phyloP scores from a whole-genome alignment of 768 basidiomycete species.

The Suillus ampliporus region DNA sequence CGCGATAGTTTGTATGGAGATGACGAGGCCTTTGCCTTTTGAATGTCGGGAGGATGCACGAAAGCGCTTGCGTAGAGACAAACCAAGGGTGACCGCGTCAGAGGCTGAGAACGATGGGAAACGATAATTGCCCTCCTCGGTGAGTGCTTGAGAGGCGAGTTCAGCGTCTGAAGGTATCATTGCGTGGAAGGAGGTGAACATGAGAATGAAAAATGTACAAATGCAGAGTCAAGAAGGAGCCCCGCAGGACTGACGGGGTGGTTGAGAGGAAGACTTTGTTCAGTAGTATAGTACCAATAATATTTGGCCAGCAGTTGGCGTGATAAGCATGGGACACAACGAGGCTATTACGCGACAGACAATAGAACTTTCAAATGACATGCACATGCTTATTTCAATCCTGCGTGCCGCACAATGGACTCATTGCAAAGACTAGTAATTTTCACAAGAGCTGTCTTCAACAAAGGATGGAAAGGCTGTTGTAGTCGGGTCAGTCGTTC shows the following conservation, averaged over 20 bases:
- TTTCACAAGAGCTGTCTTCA: neutral
- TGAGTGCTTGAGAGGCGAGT: constrained; percentile 70
- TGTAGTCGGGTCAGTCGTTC: neutral
- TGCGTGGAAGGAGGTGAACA: constrained; percentile 69
- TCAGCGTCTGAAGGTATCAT: constrained; percentile 75
- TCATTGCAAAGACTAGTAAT: too few species aligned
- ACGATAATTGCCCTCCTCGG: constrained; percentile 71
- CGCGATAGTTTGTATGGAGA: constrained; percentile 79
- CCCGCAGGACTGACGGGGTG: neutral
- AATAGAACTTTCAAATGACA: neutral
- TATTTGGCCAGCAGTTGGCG: neutral
- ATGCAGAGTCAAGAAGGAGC: neutral
- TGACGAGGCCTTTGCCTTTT: constrained; percentile 81
- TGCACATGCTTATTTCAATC: neutral
- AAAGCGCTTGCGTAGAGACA: constrained; percentile 86
- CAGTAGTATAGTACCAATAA: neutral
- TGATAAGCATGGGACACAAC: too few species aligned
- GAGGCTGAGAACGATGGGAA: constrained; percentile 76
- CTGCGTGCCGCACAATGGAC: too few species aligned
- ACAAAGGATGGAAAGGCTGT: neutral
- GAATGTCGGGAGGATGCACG: constrained; percentile 70
- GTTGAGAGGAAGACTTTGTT: neutral
- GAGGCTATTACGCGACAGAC: constrained; percentile 6
- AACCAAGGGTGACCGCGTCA: constrained; percentile 81
- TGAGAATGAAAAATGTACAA: constrained; percentile 29